Evolutionary conservation across 75 land plant species (phyloP).

Genomic region (Ceratopteris richardii): DNA sequence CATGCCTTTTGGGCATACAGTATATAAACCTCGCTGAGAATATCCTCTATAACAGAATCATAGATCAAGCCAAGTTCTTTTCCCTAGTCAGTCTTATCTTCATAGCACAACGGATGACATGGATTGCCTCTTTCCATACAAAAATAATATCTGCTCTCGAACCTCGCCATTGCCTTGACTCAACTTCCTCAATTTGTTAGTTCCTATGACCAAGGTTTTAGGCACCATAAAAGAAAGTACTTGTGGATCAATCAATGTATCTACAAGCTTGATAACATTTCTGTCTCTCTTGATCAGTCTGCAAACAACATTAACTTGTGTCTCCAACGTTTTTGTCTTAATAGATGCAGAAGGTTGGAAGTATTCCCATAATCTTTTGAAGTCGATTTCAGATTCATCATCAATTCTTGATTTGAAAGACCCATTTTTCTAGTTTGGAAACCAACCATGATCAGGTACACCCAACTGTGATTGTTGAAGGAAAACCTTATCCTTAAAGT

Average conservation of each 20-base stretch:
- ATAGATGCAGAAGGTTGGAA: slow-evolving; percentile 82
- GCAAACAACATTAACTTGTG: slow-evolving; percentile 74
- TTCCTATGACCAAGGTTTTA: slow-evolving; percentile 85
- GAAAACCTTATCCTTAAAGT: background rate
- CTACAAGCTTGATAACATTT: slow-evolving; percentile 65
- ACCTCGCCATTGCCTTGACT: slow-evolving; percentile 44
- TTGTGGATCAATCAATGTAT: slow-evolving; percentile 76
- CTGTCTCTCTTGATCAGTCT: slow-evolving; percentile 65
- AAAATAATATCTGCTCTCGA: slow-evolving; percentile 37
- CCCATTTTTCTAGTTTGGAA: background rate
- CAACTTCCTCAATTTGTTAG: slow-evolving; percentile 67
- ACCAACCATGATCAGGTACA: background rate
- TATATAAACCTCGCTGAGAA: too few species aligned
- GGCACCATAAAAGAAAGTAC: slow-evolving; percentile 94
- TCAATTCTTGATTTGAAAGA: slow-evolving; percentile 22
- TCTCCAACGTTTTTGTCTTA: slow-evolving; percentile 85
- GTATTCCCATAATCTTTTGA: slow-evolving; percentile 90
- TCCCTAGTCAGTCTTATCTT: too few species aligned
- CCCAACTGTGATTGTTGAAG: background rate
- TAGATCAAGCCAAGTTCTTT: too few species aligned
- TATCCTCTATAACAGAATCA: too few species aligned
- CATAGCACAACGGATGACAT: too few species aligned
- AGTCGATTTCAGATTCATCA: slow-evolving; percentile 86
- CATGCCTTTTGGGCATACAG: too few species aligned
- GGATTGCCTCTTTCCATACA: too few species aligned